These are phyloP conservation scores for Saccharomycopsis microspora DNA, from an alignment of 805 yeast species.

Conservation along the genomic window DNA sequence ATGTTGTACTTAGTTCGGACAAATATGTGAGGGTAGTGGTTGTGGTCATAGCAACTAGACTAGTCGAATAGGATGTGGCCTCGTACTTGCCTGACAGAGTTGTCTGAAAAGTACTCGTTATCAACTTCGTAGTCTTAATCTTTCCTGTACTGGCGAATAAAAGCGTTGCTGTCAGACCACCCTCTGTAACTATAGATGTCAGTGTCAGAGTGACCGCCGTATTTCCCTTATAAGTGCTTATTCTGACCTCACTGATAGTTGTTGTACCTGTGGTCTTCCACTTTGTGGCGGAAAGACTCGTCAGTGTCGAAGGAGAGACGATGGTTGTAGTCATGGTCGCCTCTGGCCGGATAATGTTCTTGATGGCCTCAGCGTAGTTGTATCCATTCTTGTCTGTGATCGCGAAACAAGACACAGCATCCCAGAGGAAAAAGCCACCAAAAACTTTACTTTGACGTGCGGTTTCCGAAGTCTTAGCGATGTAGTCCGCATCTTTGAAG, in stretches of 20 bases:
- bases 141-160: background rate
- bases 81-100: background rate
- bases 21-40: background rate
- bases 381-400: conserved; percentile 13
- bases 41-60: background rate
- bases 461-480: conserved; percentile 4
- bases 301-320: no score
- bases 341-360: conserved; percentile 13
- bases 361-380: conserved; percentile 12
- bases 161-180: background rate
- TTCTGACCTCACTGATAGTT: no score
- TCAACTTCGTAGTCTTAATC: background rate
- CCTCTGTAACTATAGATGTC: background rate
- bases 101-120: background rate
- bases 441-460: conserved; percentile 7
- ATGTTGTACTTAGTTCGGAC: background rate
- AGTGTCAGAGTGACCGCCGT: background rate
- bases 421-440: conserved; percentile 16
- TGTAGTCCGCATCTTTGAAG: conserved; percentile 25
- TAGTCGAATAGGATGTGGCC: background rate
- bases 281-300: no score
- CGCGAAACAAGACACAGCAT: conserved; percentile 10
- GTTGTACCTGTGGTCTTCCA: background rate
- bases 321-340: conserved; percentile 1
- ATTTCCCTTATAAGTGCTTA: no score